These are phyloP conservation scores for Theileria sp. DNA, from an alignment of 169 alveolate species.

Conservation along the genomic window DNA sequence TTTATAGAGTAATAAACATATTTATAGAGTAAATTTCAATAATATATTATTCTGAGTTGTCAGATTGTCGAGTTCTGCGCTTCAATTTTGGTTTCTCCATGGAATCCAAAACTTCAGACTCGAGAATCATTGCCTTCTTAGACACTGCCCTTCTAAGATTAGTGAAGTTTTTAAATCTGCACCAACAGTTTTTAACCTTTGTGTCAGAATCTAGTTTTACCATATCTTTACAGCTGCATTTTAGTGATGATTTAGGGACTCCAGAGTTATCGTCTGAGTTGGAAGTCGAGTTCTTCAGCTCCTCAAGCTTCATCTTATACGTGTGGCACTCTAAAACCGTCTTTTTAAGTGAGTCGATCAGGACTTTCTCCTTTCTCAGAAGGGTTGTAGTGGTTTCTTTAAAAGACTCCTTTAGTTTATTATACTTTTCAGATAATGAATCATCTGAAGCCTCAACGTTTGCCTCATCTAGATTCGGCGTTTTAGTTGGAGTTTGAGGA, in stretches of 20 bases:
- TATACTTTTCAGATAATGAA: constrained; percentile 11
- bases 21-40: neutral
- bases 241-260: neutral
- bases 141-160: constrained; percentile 9
- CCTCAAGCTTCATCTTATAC: constrained; percentile 13
- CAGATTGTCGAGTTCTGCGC: neutral
- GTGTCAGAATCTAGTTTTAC: neutral
- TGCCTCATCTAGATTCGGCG: neutral
- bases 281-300: constrained; percentile 9
- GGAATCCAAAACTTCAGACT: neutral
- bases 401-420: constrained; percentile 31
- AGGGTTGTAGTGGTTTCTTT: constrained; percentile 26
- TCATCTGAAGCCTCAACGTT: constrained; percentile 26
- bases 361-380: constrained; percentile 29
- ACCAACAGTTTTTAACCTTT: constrained; percentile 45
- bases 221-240: constrained; percentile 38
- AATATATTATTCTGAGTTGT: neutral
- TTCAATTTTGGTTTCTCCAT: neutral
- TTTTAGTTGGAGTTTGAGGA: neutral
- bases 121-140: constrained; percentile 14
- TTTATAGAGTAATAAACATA: too few relatives aligned
- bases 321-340: constrained; percentile 40
- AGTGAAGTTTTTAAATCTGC: constrained; percentile 21
- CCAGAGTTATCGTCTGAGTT: neutral
- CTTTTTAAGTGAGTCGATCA: constrained; percentile 45